Evolutionary conservation across 1,284 basidiomycete species (phyloP), one percentile per base, ranked within the genome.

Genomic region (Cystobasidium slooffiae): DNA sequence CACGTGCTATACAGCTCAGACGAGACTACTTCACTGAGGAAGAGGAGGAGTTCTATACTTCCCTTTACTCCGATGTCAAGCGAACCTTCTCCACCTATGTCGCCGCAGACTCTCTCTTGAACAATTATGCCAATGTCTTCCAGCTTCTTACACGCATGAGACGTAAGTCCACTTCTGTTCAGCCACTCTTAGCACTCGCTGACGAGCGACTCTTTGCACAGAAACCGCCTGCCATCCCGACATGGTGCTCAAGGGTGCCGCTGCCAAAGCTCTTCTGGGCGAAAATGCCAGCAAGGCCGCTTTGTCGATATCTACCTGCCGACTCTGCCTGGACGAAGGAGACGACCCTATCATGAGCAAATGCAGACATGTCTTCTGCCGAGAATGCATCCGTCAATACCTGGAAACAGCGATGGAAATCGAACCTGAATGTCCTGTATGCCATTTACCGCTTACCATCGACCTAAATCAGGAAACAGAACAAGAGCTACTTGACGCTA

Each of bases 301-400:
- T 0, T 87, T 95, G 14, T 75, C 78, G 39, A 81, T 84, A 49
- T 77, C 83, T 64, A 83, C 83, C 4, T 99, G 97, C 82, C 87
- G 95, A 62, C 85, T 99, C n/a, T 99, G 97, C 83, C 92, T 94
- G 78, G 97, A 99, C 78, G 87, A 97, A 68, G 96, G 94, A 0
- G 97, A 99, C 83, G 97, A 99, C 80, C 94, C 96, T 0, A 97
- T 99, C 76, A 89, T 93, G 79, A 82, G 90, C 93, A 91, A 89
- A 77, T 99, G 97, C 82, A 87, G 87, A 59, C 94, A 96, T 81
- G 90, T 93, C 77, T 94, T 92, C 80, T 81, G 80, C 73, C 49
- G 97, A 76, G 93, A 96, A 81, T 99, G 97, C 80, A 95, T 99
- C 81, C 89, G 88, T 79, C 94, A 97, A 82, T 99, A 98, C 81